Percentiles rank a stretch among this genome's conserved stretches.
phyloP scores from a whole-genome alignment of 768 basidiomycete genomes.

The Xerocomellus intermedius region DNA sequence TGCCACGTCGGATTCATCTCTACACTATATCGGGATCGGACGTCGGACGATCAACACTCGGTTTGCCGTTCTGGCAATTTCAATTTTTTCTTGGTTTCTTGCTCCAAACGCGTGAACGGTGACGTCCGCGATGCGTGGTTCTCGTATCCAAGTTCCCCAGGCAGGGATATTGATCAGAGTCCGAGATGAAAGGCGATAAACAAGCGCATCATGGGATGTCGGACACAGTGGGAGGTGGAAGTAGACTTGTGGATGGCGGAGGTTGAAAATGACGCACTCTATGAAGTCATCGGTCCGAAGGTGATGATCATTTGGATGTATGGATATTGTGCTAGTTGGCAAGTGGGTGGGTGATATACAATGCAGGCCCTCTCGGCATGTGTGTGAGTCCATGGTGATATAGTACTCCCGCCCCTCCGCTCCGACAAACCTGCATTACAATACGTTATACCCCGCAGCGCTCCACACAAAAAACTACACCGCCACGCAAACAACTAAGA shows the following conservation, averaged over 20 bases:
- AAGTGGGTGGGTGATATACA: slow-evolving; percentile 24
- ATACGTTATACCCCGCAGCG: slow-evolving; percentile 13
- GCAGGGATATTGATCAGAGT: slow-evolving; percentile 18
- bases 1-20: not conserved
- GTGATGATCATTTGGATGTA: slow-evolving; percentile 6
- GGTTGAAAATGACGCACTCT: slow-evolving; percentile 4
- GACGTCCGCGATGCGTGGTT: not conserved
- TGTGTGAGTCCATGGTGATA: slow-evolving; percentile 24
- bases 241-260: slow-evolving; percentile 1
- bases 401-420: slow-evolving; percentile 17
- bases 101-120: not conserved
- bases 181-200: slow-evolving; percentile 22
- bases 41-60: slow-evolving; percentile 14
- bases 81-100: not conserved
- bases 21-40: slow-evolving; percentile 17
- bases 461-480: slow-evolving; percentile 11
- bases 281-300: slow-evolving; percentile 31
- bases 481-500: slow-evolving; percentile 10
- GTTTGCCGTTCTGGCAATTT: slow-evolving; percentile 3
- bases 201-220: not conserved
- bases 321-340: slow-evolving; percentile 2
- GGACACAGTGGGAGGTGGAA: not conserved
- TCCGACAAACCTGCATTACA: slow-evolving; percentile 25
- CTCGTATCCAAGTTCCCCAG: slow-evolving; percentile 17
- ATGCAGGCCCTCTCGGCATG: slow-evolving; percentile 25